Conservation (phyloP, 108 stramenopile genomes). For the Hondaea fermentalgiana region DNA sequence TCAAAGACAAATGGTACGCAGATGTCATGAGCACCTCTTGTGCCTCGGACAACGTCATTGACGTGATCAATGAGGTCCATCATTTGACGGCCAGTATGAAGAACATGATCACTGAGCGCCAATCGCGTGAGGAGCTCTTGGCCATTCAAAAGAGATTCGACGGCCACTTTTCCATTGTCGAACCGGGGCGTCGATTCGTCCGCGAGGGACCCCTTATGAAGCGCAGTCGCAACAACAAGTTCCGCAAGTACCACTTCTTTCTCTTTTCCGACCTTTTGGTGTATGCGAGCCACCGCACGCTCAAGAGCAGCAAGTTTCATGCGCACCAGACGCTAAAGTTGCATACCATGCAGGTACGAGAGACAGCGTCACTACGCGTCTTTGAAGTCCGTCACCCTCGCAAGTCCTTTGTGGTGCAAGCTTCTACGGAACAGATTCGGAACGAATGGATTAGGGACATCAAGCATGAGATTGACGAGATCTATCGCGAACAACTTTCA, state of each 20-base stretch:
- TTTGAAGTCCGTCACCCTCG: background rate
- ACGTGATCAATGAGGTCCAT: background rate
- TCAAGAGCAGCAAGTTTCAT: background rate
- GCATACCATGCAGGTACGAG: constrained; percentile 9
- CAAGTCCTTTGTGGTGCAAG: constrained; percentile 4
- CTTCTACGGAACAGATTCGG: background rate
- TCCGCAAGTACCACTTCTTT: constrained; percentile 4
- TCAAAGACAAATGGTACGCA: constrained; percentile 1
- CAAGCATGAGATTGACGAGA: background rate
- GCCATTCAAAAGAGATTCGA: background rate
- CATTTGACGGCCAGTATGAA: constrained; percentile 1
- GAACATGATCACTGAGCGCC: background rate
- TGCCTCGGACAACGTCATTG: background rate
- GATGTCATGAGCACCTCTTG: background rate
- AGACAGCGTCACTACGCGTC: background rate
- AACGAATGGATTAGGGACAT: background rate
- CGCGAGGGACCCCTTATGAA: background rate
- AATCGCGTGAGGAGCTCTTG: background rate
- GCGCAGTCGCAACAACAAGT: background rate
- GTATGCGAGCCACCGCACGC: constrained; percentile 8
- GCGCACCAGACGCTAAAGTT: background rate
- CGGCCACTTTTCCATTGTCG: background rate
- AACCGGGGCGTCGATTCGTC: background rate
- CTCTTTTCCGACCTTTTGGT: background rate
- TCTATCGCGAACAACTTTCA: background rate